Evolutionary conservation across 2,329 filamentous ascomycete genomes (phyloP), one percentile per base, ranked within the genome.

Genomic region (Pseudogymnoascus sp.): DNA sequence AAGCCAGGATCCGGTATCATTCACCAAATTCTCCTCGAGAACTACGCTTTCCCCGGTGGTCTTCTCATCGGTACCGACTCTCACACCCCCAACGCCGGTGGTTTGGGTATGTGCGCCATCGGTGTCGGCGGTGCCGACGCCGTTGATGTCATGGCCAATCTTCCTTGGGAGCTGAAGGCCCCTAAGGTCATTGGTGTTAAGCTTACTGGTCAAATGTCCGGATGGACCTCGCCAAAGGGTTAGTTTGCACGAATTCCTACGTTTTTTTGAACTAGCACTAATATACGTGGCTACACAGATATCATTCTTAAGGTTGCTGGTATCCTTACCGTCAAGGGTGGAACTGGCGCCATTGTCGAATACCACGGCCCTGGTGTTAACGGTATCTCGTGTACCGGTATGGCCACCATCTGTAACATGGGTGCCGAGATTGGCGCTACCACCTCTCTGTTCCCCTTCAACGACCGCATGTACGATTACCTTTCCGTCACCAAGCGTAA

Each of bases 1-100:
- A 91, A 85, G 77, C 94, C 94, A 67, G 94, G 94, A 70, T 97
- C 93, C 74, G 94, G 94, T 83, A 99, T 97, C 76, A 99, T 99
- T 71, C 94, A 99, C 81, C 94, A 97, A 82, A 97, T 97, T 73
- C 79, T 97, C 66, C 85, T 97, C 63, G 94, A 99, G 81, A 97
- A 97, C 84, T 97, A 97, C 77, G 92, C 92, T 75, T 97, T 97
- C 88, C 94, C 94, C 67, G 94, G 94, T 84, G 93, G 88, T 84
- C 85, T 99, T 63, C 86, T 99, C 74, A 97, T 97, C 74, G 94
- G 94, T 76, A 97, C 93, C 69, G 93, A 97, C 77, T 96, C 91
- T 62, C 94, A 99, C 81, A 97, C 94, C 63, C 93, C 93, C 72
- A 99, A 99, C 75, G 93, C 85, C 72, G 93, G 93, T 82, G 93